Evolutionary conservation across 805 yeast species (phyloP).

Genomic region (Lipomyces chichibuensis): DNA sequence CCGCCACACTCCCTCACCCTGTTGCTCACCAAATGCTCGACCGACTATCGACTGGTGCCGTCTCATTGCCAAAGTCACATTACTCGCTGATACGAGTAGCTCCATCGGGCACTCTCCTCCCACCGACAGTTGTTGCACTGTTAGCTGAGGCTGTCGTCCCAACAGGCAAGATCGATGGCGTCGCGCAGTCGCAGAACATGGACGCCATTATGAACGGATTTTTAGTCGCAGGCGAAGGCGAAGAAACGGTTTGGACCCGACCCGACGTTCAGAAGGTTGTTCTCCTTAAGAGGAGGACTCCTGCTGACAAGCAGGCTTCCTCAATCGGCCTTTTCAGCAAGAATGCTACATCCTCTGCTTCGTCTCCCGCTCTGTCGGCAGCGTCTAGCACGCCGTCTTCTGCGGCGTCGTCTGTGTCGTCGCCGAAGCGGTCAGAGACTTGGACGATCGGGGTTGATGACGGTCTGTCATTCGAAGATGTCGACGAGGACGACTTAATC

Average conservation of each 20-base stretch:
- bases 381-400: slow-evolving; percentile 50
- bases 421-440: slow-evolving; percentile 45
- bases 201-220: slow-evolving; percentile 73
- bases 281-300: slow-evolving; percentile 22
- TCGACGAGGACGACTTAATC: slow-evolving; percentile 55
- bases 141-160: slow-evolving; percentile 41
- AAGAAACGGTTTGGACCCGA: slow-evolving; percentile 57
- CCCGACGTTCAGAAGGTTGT: slow-evolving; percentile 48
- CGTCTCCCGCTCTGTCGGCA: slow-evolving; percentile 43
- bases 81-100: slow-evolving; percentile 42
- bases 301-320: slow-evolving; percentile 8
- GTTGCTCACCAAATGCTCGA: slow-evolving; percentile 46
- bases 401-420: slow-evolving; percentile 47
- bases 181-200: slow-evolving; percentile 42
- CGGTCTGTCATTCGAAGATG: slow-evolving; percentile 58
- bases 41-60: slow-evolving; percentile 43
- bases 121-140: slow-evolving; percentile 38
- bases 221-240: slow-evolving; percentile 43
- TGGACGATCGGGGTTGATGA: slow-evolving; percentile 51
- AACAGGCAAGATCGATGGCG: slow-evolving; percentile 44
- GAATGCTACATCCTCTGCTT: slow-evolving; percentile 39
- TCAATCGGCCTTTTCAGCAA: slow-evolving; percentile 13
- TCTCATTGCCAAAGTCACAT: slow-evolving; percentile 40
- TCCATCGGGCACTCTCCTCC: slow-evolving; percentile 36
- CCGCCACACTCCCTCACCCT: slow-evolving; percentile 23